phyloP scores from a whole-genome alignment of 805 yeast genomes.

The Trichomonascus vanleenenianus region DNA sequence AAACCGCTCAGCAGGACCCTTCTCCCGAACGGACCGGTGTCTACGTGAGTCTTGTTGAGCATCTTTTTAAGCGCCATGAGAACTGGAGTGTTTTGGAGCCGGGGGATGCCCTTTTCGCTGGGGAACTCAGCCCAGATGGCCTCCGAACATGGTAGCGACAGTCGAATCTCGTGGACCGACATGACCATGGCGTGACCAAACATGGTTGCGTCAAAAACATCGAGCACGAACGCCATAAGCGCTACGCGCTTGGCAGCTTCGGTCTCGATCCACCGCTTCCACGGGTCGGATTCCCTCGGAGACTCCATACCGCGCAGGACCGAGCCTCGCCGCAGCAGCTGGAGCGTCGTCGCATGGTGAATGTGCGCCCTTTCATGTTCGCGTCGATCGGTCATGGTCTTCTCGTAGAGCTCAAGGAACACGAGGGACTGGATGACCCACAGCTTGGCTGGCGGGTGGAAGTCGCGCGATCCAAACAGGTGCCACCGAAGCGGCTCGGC shows the following conservation, averaged over 20 bases:
- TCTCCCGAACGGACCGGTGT: conserved; percentile 51
- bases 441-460: conserved; percentile 65
- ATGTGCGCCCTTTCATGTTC: conserved; percentile 77
- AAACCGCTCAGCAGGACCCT: conserved; percentile 60
- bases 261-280: conserved; percentile 66
- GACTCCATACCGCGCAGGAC: conserved; percentile 34
- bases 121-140: conserved; percentile 41
- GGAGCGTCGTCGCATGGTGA: conserved; percentile 83
- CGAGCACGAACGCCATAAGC: conserved; percentile 72
- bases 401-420: conserved; percentile 68
- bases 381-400: conserved; percentile 55
- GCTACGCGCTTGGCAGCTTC: conserved; percentile 73
- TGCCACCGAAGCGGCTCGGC: conserved; percentile 59
- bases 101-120: conserved; percentile 12
- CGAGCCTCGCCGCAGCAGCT: conserved; percentile 65
- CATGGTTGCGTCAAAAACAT: conserved; percentile 68
- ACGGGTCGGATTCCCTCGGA: conserved; percentile 24
- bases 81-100: conserved; percentile 31
- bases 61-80: conserved; percentile 48
- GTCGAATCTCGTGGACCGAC: conserved; percentile 48
- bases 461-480: conserved; percentile 62
- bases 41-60: conserved; percentile 42
- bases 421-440: conserved; percentile 71
- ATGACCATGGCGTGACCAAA: conserved; percentile 62
- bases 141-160: conserved; percentile 56